Conservation (phyloP, 2,329 filamentous ascomycete genomes). For the Stromatinia cepivora region DNA sequence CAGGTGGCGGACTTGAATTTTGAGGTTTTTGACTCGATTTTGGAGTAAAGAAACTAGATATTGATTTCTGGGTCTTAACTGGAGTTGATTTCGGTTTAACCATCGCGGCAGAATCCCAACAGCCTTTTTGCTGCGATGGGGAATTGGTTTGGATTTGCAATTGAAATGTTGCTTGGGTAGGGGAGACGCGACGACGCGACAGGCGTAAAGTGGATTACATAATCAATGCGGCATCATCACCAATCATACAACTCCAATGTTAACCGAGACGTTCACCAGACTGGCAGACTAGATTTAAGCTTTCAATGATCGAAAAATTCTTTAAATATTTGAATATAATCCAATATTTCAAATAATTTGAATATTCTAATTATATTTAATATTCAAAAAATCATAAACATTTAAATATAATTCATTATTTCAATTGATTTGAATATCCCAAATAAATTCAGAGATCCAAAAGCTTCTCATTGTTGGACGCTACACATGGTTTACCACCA, state of each 20-base stretch:
- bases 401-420: no score
- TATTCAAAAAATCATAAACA: background rate
- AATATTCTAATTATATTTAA: no score
- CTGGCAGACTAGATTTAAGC: no score
- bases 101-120: constrained; percentile 26
- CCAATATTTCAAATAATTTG: no score
- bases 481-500: background rate
- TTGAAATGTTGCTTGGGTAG: background rate
- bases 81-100: constrained; percentile 32
- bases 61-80: constrained; percentile 67
- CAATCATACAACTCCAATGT: background rate
- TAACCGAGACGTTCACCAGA: no score
- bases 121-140: background rate
- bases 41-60: constrained; percentile 82
- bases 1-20: constrained; percentile 39
- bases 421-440: no score
- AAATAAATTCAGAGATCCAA: no score
- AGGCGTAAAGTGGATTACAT: constrained; percentile 21
- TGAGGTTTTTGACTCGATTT: constrained; percentile 40
- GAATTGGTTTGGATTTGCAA: background rate
- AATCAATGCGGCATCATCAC: background rate
- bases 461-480: no score
- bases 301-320: no score
- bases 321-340: no score
- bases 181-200: constrained; percentile 20